Conservation (phyloP, 1,284 basidiomycete species). For the Rhodotorula sp. region DNA sequence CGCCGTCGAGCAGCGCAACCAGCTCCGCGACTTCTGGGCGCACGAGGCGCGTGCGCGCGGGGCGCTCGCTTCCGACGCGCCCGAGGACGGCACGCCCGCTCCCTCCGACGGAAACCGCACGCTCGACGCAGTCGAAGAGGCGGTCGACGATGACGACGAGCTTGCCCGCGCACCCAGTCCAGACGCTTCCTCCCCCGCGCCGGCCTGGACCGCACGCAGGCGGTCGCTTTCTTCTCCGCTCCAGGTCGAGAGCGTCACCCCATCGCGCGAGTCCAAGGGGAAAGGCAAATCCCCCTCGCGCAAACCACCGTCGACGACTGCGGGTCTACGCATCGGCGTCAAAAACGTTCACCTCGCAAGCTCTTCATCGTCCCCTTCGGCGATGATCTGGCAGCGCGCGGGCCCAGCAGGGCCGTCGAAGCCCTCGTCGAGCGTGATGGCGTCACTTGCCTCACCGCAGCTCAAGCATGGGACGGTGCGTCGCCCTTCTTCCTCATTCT, state of each 20-base stretch:
- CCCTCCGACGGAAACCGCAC: background rate
- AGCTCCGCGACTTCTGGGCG: conserved; percentile 14
- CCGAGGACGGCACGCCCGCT: too few species aligned
- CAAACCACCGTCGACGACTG: conserved; percentile 6
- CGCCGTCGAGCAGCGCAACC: conserved; percentile 6
- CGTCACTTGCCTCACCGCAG: background rate
- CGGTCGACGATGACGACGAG: conserved; percentile 10
- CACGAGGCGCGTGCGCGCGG: conserved; percentile 12
- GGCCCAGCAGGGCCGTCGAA: background rate
- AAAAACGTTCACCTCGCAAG: background rate
- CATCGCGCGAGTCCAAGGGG: background rate
- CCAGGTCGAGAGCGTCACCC: background rate
- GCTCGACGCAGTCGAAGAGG: background rate
- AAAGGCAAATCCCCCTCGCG: too few species aligned
- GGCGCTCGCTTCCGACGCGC: background rate
- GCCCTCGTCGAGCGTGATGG: background rate
- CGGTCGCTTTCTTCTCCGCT: background rate
- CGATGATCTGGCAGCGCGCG: background rate
- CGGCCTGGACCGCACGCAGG: background rate
- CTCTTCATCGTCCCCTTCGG: background rate
- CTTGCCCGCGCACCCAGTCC: background rate
- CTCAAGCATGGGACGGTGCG: background rate
- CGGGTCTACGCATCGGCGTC: background rate
- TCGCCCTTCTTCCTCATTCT: background rate
- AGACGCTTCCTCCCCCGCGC: background rate